These are phyloP conservation scores for Penicillium alfredii DNA, from an alignment of 495 filamentous ascomycete genomes.

Conservation along the genomic window DNA sequence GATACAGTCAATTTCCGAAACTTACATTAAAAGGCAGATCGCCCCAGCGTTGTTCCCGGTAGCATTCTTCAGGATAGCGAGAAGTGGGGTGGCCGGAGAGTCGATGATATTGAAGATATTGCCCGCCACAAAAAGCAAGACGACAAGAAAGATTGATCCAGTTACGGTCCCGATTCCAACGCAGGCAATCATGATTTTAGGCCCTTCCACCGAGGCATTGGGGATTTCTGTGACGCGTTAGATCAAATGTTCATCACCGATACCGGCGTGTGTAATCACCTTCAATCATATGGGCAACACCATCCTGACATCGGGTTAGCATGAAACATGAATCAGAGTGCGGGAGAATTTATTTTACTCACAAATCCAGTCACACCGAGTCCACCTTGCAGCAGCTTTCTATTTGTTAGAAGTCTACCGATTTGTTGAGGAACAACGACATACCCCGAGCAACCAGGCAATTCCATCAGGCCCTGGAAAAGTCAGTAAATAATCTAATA, in stretches of 20 bases:
- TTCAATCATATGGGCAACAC: conserved; percentile 50
- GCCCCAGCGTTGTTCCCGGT: conserved; percentile 59
- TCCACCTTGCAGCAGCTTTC: conserved; percentile 52
- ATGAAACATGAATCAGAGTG: neutral
- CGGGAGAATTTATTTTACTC: too few species aligned
- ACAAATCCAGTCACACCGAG: conserved; percentile 57
- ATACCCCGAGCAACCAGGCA: conserved; percentile 56
- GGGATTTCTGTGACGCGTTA: conserved; percentile 55
- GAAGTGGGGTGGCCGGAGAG: conserved; percentile 56
- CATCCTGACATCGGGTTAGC: conserved; percentile 35
- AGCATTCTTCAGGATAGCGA: conserved; percentile 66
- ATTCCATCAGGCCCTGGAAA: conserved; percentile 52
- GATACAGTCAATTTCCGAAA: neutral
- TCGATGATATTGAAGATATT: conserved; percentile 54
- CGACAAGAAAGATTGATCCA: conserved; percentile 61
- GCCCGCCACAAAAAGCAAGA: conserved; percentile 59
- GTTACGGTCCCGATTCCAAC: conserved; percentile 64
- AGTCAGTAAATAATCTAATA: conserved; percentile 9
- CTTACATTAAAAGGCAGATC: conserved; percentile 62
- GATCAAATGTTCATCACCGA: neutral
- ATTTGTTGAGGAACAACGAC: conserved; percentile 3
- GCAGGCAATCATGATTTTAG: conserved; percentile 67
- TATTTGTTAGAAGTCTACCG: conserved; percentile 14
- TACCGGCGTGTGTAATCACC: conserved; percentile 14
- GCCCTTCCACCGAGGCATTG: conserved; percentile 57